phyloP scores from a whole-genome alignment of 1,139 yeast genomes.

The Saccharomyces hybrid region DNA sequence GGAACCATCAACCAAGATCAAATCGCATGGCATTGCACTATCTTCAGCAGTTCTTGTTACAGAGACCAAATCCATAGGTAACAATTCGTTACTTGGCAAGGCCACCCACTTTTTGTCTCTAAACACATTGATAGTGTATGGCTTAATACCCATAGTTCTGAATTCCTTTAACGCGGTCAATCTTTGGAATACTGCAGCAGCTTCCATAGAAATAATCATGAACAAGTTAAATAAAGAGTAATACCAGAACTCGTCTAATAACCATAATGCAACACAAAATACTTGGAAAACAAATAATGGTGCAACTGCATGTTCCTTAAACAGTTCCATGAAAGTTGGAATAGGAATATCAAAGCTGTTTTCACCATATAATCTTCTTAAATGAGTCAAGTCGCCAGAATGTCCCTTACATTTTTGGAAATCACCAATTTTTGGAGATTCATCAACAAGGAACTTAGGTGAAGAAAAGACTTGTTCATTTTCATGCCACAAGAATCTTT shows the following conservation, averaged over 20 bases:
- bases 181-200: constrained; percentile 92
- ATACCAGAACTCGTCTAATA: constrained; percentile 96
- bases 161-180: constrained; percentile 90
- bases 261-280: constrained; percentile 93
- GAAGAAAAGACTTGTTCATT: constrained; percentile 58
- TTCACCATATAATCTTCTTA: constrained; percentile 62
- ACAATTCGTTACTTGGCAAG: constrained; percentile 62
- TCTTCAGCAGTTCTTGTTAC: constrained; percentile 87
- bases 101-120: constrained; percentile 67
- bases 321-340: constrained; percentile 83
- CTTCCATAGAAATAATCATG: constrained; percentile 89
- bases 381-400: constrained; percentile 47
- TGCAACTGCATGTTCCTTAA: constrained; percentile 96
- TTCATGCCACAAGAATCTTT: constrained; percentile 70
- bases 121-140: constrained; percentile 66
- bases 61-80: constrained; percentile 92
- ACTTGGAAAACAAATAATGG: constrained; percentile 96
- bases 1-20: constrained; percentile 75
- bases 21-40: constrained; percentile 93
- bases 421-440: constrained; percentile 47
- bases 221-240: constrained; percentile 84
- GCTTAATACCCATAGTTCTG: constrained; percentile 95
- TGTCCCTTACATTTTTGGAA: constrained; percentile 63
- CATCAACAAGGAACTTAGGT: constrained; percentile 72
- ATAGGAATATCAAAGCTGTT: constrained; percentile 91